A percentile compares a stretch with the other conserved stretches of the same genome.
These are phyloP conservation scores for Craterostigma plantagineum DNA, from an alignment of 257 asterid genomes.

Conservation along the genomic window DNA sequence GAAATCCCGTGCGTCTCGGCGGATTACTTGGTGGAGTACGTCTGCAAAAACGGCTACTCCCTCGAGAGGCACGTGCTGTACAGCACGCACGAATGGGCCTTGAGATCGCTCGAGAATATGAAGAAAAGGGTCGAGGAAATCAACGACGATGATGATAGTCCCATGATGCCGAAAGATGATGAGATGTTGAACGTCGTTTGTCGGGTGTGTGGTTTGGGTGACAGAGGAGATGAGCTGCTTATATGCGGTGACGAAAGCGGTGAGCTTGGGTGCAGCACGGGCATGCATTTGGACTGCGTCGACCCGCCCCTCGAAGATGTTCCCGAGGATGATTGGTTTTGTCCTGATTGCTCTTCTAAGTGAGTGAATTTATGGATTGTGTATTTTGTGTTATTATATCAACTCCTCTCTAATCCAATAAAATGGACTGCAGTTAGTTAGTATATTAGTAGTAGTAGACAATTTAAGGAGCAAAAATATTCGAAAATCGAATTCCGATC, in stretches of 20 bases:
- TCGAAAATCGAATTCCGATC: no score
- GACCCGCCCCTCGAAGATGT: slow-evolving; percentile 54
- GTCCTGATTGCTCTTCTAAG: slow-evolving; percentile 16
- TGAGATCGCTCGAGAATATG: slow-evolving; percentile 36
- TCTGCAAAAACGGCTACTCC: slow-evolving; percentile 80
- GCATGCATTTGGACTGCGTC: slow-evolving; percentile 44
- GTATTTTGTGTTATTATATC: no score
- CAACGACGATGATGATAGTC: slow-evolving; percentile 22
- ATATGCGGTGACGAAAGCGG: slow-evolving; percentile 58
- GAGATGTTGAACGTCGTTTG: slow-evolving; percentile 24
- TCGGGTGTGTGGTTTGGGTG: slow-evolving; percentile 29
- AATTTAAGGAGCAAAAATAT: no score
- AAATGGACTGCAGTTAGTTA: no score
- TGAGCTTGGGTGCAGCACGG: slow-evolving; percentile 42
- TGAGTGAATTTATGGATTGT: no score
- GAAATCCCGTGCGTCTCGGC: slow-evolving; percentile 70
- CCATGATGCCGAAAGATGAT: slow-evolving; percentile 6
- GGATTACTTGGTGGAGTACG: slow-evolving; percentile 79
- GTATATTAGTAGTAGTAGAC: no score
- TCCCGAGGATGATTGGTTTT: slow-evolving; percentile 66
- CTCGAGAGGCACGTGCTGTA: slow-evolving; percentile 66
- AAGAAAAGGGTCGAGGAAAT: slow-evolving; percentile 16
- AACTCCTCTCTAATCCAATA: no score
- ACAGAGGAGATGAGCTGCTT: slow-evolving; percentile 63
- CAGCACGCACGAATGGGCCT: slow-evolving; percentile 64